Base-by-base conservation (phyloP, 352 stramenopile species). In the Pythium dissimile region DNA sequence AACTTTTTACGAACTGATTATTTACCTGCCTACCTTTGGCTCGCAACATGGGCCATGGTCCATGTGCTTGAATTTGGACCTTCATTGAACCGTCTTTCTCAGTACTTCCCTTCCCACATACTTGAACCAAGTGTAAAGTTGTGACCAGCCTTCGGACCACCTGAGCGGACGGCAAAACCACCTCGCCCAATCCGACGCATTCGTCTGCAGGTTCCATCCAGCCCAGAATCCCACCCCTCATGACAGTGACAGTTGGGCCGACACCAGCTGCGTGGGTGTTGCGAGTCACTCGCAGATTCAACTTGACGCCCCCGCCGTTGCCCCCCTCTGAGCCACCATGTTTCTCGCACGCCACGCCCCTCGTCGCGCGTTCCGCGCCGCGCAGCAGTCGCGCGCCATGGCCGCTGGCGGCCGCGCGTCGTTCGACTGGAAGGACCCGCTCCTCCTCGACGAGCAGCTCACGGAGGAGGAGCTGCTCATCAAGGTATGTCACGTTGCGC, bases 381-480 rank as follows among this genome's bases (percentile, higher is more conserved):
- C 59, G 42, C 45, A 59, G 48, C 51, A 62, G 53, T 26, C 49
- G 50, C 69, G 71, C n/a, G 28, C 64, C 15, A 72, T 82, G 59
- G 83, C 80, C 57, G 44, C 26, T 13, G 60, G 21, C 21, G 70
- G 69, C 34, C 81, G 76, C 27, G 69, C 68, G 12, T 55, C 68
- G 24, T 94, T 92, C 64, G 80, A 90, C 54, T 94, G 82, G 82
- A 75, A 86, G 49, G 88, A 96, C 46, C 87, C 88, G 27, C 67
- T 96, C 44, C 45, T 80, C 52, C 64, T 96, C 31, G 70, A 90
- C 21, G 41, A 56, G 26, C 86, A 94, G 59, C 72, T 97, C 44
- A 95, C 83, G 45, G 88, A 97, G 55, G 91, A 97, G 45, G 91
- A 98, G 69, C 64, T 73, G 49, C 89, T 97, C 71, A 96, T 98